Evolutionary conservation across 2,329 filamentous ascomycete genomes (phyloP).

Genomic region (Elsinoe ampelina): DNA sequence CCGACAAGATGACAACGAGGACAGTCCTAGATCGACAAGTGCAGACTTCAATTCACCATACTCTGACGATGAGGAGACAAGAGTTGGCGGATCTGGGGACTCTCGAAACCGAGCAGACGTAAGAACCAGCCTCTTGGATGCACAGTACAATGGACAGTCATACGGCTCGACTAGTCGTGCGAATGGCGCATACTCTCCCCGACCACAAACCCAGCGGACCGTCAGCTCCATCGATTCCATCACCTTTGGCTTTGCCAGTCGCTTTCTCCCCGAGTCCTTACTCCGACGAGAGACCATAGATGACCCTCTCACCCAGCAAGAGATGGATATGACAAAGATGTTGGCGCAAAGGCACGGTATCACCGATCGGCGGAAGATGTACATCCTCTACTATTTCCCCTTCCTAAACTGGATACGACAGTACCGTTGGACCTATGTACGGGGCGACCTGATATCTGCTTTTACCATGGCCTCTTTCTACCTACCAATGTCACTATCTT

Average conservation of each 20-base stretch:
- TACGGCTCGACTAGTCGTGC: slow-evolving; percentile 42
- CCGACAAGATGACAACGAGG: slow-evolving; percentile 20
- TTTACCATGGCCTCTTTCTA: slow-evolving; percentile 98
- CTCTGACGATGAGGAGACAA: slow-evolving; percentile 22
- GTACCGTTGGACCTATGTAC: slow-evolving; percentile 72
- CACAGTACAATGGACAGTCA: slow-evolving; percentile 28
- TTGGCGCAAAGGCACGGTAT: slow-evolving; percentile 66
- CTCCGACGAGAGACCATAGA: slow-evolving; percentile 37
- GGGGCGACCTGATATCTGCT: slow-evolving; percentile 79
- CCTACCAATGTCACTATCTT: slow-evolving; percentile 90
- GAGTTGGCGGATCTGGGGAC: slow-evolving; percentile 19
- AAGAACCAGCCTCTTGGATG: slow-evolving; percentile 31
- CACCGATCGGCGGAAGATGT: slow-evolving; percentile 65
- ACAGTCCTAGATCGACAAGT: slow-evolving; percentile 26
- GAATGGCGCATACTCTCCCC: slow-evolving; percentile 70
- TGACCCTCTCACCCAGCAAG: slow-evolving; percentile 43
- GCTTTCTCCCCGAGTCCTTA: slow-evolving; percentile 22
- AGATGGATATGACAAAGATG: slow-evolving; percentile 62
- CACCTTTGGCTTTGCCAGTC: slow-evolving; percentile 24
- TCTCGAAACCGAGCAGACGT: slow-evolving; percentile 27
- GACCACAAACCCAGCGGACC: slow-evolving; percentile 42
- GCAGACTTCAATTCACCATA: slow-evolving; percentile 26
- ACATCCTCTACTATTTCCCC: slow-evolving; percentile 86
- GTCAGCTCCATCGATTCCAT: slow-evolving; percentile 33
- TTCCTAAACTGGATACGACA: slow-evolving; percentile 83